Percentiles rank a stretch among this genome's conserved stretches.
These are phyloP conservation scores for Pseudocercospora fijiensis DNA, from an alignment of 2,329 filamentous ascomycete genomes.

Conservation along the genomic window DNA sequence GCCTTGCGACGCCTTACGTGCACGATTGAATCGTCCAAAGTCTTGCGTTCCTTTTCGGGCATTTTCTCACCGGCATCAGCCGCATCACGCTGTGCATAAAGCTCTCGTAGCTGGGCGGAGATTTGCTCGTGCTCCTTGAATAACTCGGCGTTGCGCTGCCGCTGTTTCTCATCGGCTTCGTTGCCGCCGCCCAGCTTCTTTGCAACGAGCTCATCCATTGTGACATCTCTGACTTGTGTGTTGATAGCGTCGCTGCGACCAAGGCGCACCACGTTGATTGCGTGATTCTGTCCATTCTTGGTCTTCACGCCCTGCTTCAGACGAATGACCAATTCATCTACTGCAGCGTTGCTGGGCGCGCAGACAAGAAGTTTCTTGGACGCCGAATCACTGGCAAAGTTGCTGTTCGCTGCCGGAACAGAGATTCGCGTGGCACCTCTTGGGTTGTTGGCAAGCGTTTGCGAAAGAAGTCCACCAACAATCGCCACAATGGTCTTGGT, in stretches of 20 bases:
- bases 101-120: constrained; percentile 65
- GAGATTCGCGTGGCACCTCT: constrained; percentile 37
- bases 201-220: constrained; percentile 86
- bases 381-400: constrained; percentile 36
- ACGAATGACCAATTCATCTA: constrained; percentile 92
- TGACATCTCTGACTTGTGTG: constrained; percentile 81
- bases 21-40: constrained; percentile 74
- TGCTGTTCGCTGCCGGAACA: constrained; percentile 37
- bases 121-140: constrained; percentile 66
- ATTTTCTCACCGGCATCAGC: constrained; percentile 45
- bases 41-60: constrained; percentile 54
- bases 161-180: constrained; percentile 41
- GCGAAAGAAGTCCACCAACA: constrained; percentile 79
- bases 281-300: constrained; percentile 66
- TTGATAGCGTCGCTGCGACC: constrained; percentile 93
- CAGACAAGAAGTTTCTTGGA: constrained; percentile 91
- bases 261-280: constrained; percentile 83
- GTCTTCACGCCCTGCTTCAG: constrained; percentile 85
- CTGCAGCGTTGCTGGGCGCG: constrained; percentile 96
- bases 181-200: constrained; percentile 57
- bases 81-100: constrained; percentile 67
- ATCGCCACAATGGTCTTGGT: constrained; percentile 98
- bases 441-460: constrained; percentile 52
- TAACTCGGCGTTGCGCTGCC: constrained; percentile 61
- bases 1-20: constrained; percentile 73